phyloP scores from a whole-genome alignment of 257 asterid species.

The Solanum piurae region DNA sequence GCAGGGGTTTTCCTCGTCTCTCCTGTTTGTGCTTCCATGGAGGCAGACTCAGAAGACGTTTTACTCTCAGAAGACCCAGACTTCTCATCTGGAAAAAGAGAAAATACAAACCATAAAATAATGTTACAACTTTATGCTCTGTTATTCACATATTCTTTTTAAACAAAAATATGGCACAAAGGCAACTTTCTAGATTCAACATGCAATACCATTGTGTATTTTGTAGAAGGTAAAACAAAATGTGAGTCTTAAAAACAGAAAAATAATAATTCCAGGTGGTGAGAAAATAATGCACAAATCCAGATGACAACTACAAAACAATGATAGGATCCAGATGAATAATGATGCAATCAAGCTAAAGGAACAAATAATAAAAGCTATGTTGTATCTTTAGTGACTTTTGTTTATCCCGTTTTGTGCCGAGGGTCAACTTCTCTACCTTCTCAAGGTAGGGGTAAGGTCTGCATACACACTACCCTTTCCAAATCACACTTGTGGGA shows the following conservation, averaged over 20 bases:
- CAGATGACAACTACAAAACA: not conserved
- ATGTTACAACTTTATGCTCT: not conserved
- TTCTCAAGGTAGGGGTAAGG: not conserved
- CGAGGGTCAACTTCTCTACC: not conserved
- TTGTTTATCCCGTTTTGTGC: not conserved
- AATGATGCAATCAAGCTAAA: not conserved
- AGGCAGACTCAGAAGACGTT: slow-evolving; percentile 13
- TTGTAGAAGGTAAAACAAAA: not conserved
- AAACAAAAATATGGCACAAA: not conserved
- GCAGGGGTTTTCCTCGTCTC: slow-evolving; percentile 35
- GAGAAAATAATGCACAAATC: not conserved
- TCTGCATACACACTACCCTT: not conserved
- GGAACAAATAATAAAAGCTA: not conserved
- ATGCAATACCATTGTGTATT: not conserved
- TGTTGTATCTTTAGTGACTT: not conserved
- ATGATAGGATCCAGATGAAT: not conserved
- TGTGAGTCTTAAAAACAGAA: not conserved
- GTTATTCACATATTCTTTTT: not conserved
- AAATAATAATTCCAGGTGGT: not conserved
- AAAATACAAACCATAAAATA: not conserved
- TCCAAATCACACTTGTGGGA: not conserved
- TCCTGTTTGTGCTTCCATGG: slow-evolving; percentile 40
- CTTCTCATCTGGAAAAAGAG: slow-evolving; percentile 40
- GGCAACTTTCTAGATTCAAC: not conserved
- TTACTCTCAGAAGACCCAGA: slow-evolving; percentile 32